Evolutionary conservation across 345 rosid genomes (phyloP), one percentile per base, ranked within the genome.

Genomic region (Ceriops tagal): DNA sequence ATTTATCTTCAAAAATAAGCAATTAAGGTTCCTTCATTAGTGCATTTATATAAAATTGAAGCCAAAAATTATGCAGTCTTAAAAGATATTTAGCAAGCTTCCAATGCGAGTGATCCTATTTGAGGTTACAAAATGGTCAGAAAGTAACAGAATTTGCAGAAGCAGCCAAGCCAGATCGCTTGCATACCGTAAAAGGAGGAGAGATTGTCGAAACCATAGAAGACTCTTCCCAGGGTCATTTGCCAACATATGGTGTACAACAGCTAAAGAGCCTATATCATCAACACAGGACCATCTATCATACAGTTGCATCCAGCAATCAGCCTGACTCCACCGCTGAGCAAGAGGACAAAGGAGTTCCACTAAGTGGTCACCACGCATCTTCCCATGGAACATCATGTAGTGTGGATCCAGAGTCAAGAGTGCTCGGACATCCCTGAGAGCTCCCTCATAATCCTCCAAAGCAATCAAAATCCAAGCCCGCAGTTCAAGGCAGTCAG

Each of bases 241-340:
- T 61, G 9, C 64, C 37, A 61, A 19, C 64, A 61, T 61, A 31
- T 61, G 64, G 30, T 31, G 37, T 61, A 61, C 30, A 31, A 61
- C 64, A 30, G 64, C 26, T 61, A 61, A 24, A 20, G 26, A 61
- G 46, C 64, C 64, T 61, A 61, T 61, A 61, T 61, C 64, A 31
- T 61, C 64, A 61, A 61, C 64, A 31, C 43, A 61, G 46, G 64
- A 61, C 46, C 64, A 61, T 8, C 64, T 30, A 61, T 61, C 59
- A 56, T 56, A 56, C 16, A 56, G 59, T 24, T 56, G 59, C 59
- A 56, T 56, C 59, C 59, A 56, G 59, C 59, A 56, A 16, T 56
- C 59, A 24, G 59, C 59, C 59, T 56, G 59, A 56, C 59, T 56
- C 59, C 59, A 56, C 59, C 1, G 59, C 59, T 24, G 59, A 56